Base-by-base conservation (phyloP, 176 grass and related monocot species). In the Thinopyrum elongatum region DNA sequence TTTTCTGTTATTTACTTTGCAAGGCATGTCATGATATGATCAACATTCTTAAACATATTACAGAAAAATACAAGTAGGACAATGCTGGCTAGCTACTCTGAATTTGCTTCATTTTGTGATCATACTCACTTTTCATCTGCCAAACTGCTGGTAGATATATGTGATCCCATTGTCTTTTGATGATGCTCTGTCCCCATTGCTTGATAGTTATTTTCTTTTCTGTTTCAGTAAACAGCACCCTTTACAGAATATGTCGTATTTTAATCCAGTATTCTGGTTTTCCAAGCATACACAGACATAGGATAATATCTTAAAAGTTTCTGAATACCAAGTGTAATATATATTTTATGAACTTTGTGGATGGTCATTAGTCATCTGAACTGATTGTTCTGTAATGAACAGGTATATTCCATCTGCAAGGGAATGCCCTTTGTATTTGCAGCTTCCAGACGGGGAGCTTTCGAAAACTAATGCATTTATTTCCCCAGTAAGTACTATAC, bases 391-490 rank as follows among this genome's bases (percentile, higher is more conserved):
- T 59, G 60, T 76, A 80, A 64, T 57, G 14, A 79, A 60, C 82
- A 99, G 97, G 70, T 99, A 99, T 47, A 49, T 96, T 88, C 94
- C 97, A 90, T 96, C 92, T 74, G 90, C 90, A 91, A 92, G 82
- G 75, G 97, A 99, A 94, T 99, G 97, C 47, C 97, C 94, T 49
- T 91, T 99, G 86, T 87, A 94, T 59, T 90, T 99, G 66, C 86
- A 87, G 85, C 92, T 95, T 82, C 92, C 92, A 31, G 83, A 91
- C 65, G 97, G 92, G 42, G 73, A 87, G 44, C 66, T 80, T 57
- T 99, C 93, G 7, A 91, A 93, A 88, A 99, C 97, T 66, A 96
- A 99, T 88, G 89, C 92, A 59, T 99, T 99, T 94, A 94, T 99
- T 88, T 99, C 97, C 87, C 97, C 97, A 38, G 97, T 99, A 90